Evolutionary conservation across 192 early-diverging fungal genomes (phyloP).

Genomic region (Backusella macrospora): DNA sequence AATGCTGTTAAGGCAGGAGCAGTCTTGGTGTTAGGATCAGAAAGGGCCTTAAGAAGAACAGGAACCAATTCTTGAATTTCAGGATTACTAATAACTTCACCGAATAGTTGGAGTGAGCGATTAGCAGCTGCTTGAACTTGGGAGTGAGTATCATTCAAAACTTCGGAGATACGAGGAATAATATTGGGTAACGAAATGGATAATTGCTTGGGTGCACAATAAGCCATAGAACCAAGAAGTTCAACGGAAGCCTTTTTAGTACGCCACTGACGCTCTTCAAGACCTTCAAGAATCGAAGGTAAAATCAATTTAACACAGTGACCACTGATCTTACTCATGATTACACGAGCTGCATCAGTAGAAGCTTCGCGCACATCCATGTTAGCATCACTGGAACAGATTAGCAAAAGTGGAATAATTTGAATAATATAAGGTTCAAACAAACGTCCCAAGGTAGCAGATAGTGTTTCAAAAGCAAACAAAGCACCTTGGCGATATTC

Average conservation of each 20-base stretch:
- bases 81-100: conserved; percentile 96
- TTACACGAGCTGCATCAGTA: conserved; percentile 82
- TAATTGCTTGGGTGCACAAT: conserved; percentile 94
- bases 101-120: conserved; percentile 83
- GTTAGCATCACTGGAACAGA: conserved; percentile 85
- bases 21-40: conserved; percentile 89
- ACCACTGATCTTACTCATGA: conserved; percentile 93
- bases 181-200: conserved; percentile 87
- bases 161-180: conserved; percentile 90
- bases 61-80: conserved; percentile 96
- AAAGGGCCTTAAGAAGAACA: conserved; percentile 79
- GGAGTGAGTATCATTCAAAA: conserved; percentile 89
- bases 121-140: conserved; percentile 90
- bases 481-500: conserved; percentile 89
- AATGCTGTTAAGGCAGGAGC: conserved; percentile 80
- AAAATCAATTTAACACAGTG: conserved; percentile 97
- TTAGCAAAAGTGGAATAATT: conserved; percentile 85
- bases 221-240: conserved; percentile 93
- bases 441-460: conserved; percentile 80
- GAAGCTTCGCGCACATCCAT: conserved; percentile 90
- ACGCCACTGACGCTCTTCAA: conserved; percentile 91
- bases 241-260: conserved; percentile 98
- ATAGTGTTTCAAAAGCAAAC: conserved; percentile 92
- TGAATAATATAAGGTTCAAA: conserved; percentile 98
- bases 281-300: conserved; percentile 84